Evolutionary conservation across 768 basidiomycete genomes (phyloP), one percentile per base, ranked within the genome.

Genomic region (Tulasnella sp.): DNA sequence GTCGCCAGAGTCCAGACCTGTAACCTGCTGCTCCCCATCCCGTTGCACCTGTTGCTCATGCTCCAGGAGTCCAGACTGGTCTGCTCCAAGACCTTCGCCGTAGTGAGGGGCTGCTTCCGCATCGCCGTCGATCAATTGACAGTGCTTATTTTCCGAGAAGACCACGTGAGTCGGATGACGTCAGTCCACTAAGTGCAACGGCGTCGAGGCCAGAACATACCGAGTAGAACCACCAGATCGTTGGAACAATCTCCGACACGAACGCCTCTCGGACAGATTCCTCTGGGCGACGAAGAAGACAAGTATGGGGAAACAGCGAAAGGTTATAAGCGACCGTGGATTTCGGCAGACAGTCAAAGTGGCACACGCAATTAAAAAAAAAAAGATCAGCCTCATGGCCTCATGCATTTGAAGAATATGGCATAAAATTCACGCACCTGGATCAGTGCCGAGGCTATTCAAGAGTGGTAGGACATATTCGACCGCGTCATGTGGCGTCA

Each of bases 381-480:
- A 34, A 56, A 30, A 51, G 50, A 32, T 61, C 43, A 58, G 43
- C 56, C 27, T 55, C 1, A 41, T 49, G 27, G 34, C 30, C 27
- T 3, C 21, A 2, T 41, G 32, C 49, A 17, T 3, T 13, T 30
- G 24, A 15, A 3, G 19, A 23, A 17, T 23, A 27, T 51, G 23
- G 34, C 34, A n/a, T n/a, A 9, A 19, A 11, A 43, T 41, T 42
- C 27, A 45, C 79, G 44, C 63, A 89, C 90, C 90, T 69, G 89
- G 83, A 67, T 94, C 91, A 71, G 86, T 82, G 8, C 89, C 89
- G 27, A 97, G 80, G 44, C 79, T 80, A 52, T 80, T 85, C 59
- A 98, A 78, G n/a, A 96, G 80, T 1, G 94, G 94, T 19, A 95
- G 74, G 59, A 98, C 89, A 68, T 95, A 98, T 70, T 92, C 88